These are phyloP conservation scores for Medicago truncatula DNA, from an alignment of 306 rosid species.

Conservation along the genomic window MtrunA17r5.0-ANR NC_053046.1:8267501-8268000, in stretches of 20 bases:
- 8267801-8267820: not conserved
- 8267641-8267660: not conserved
- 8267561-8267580: no score
- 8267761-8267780: not conserved
- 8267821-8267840: not conserved
- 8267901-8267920: not conserved
- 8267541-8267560: no score
- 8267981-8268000: conserved; percentile 28
- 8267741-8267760: not conserved
- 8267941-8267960: not conserved
- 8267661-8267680: conserved; percentile 5
- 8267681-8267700: conserved; percentile 1
- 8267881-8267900: conserved; percentile 18
- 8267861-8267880: not conserved
- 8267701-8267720: not conserved
- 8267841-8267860: not conserved
- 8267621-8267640: not conserved
- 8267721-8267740: not conserved
- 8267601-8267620: not conserved
- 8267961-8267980: conserved; percentile 23
- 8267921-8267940: not conserved
- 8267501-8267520: no score
- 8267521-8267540: no score
- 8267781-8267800: not conserved
- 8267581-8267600: no score